A percentile compares a stretch with the other conserved stretches of the same genome.
These are phyloP conservation scores for Hydnomerulius pinastri DNA, from an alignment of 768 basidiomycete species.

Conservation along the genomic window DNA sequence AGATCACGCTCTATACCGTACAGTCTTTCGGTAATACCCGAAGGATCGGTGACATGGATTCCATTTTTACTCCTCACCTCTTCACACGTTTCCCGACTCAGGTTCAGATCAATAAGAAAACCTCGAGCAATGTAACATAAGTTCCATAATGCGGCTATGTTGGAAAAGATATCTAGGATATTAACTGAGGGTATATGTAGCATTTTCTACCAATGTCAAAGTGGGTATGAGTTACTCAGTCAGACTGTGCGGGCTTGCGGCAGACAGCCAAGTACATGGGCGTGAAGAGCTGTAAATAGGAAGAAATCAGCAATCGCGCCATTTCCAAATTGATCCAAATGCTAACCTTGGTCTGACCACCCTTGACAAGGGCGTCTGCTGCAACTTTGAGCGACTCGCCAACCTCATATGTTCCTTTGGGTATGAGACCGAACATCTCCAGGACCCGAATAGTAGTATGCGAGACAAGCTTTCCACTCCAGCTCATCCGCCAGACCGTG, in stretches of 20 bases:
- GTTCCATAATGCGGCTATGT: not conserved
- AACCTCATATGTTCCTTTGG: conserved; percentile 91
- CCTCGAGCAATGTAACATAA: too few species aligned
- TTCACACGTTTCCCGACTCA: not conserved
- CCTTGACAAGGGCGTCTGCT: conserved; percentile 74
- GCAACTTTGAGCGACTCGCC: conserved; percentile 88
- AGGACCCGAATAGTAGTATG: conserved; percentile 76
- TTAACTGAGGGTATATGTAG: conserved; percentile 3
- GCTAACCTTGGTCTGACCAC: conserved; percentile 84
- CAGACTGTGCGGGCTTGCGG: conserved; percentile 45
- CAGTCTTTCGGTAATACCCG: conserved; percentile 22
- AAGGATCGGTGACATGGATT: conserved; percentile 25
- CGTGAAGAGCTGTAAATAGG: conserved; percentile 68
- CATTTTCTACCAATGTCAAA: not conserved
- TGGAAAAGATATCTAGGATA: not conserved
- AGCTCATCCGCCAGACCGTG: conserved; percentile 88
- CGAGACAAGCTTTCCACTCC: conserved; percentile 80
- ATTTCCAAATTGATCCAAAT: conserved; percentile 1
- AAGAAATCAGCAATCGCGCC: conserved; percentile 1
- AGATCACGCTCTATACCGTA: conserved; percentile 5
- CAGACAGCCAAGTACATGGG: conserved; percentile 80
- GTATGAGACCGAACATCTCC: conserved; percentile 78
- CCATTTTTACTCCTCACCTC: conserved; percentile 6
- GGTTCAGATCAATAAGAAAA: not conserved
- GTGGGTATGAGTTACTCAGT: conserved; percentile 1